Evolutionary conservation across 345 rosid species (phyloP).

Genomic region (Rhizophora mangle): DNA sequence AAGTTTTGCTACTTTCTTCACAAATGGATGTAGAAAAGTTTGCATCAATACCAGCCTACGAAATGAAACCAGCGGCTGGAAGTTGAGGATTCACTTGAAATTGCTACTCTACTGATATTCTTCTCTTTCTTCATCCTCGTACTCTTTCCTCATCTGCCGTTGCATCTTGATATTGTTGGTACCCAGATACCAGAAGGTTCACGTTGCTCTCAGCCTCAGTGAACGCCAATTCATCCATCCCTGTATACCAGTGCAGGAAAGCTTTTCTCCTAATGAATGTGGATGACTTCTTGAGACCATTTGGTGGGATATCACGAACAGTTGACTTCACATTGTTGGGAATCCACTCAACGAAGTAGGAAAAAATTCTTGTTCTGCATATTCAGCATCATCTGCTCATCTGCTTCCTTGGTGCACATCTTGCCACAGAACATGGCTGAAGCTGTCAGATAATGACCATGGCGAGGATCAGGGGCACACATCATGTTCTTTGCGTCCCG

Average conservation of each 20-base stretch:
- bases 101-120: too few species aligned
- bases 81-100: too few species aligned
- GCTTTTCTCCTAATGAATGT: slow-evolving; percentile 11
- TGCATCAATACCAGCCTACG: too few species aligned
- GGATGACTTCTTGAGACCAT: slow-evolving; percentile 24
- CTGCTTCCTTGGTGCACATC: slow-evolving; percentile 22
- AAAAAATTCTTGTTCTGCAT: slow-evolving; percentile 21
- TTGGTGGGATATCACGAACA: slow-evolving; percentile 24
- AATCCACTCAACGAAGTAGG: slow-evolving; percentile 14
- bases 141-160: slow-evolving; percentile 13
- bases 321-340: slow-evolving; percentile 27
- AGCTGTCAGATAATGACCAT: slow-evolving; percentile 21
- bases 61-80: too few species aligned
- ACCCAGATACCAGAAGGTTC: slow-evolving; percentile 20
- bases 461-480: background rate
- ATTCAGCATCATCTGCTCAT: slow-evolving; percentile 25
- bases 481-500: slow-evolving; percentile 30
- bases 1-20: too few species aligned
- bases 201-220: too few species aligned
- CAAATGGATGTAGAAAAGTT: too few species aligned
- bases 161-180: slow-evolving; percentile 28
- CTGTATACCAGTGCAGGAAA: too few species aligned
- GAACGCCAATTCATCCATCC: too few species aligned
- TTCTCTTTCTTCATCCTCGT: too few species aligned
- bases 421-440: slow-evolving; percentile 27